Conservation (phyloP, 768 basidiomycete species). For the Termitomyces sp. region DNA sequence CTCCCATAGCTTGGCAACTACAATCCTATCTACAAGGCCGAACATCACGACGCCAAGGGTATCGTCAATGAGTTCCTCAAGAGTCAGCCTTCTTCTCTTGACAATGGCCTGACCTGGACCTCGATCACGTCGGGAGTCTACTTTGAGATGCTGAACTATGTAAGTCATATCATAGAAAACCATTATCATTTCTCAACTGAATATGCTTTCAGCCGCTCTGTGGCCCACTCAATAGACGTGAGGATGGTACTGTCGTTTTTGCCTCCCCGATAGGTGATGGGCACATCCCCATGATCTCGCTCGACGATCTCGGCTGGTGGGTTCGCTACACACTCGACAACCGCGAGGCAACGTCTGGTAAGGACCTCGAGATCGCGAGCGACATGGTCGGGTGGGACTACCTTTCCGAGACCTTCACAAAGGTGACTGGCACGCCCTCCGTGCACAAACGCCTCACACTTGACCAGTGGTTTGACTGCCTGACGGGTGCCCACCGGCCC, state of each 20-base stretch:
- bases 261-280: slow-evolving; percentile 32
- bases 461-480: slow-evolving; percentile 30
- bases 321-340: slow-evolving; percentile 36
- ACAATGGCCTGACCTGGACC: slow-evolving; percentile 31
- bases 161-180: slow-evolving; percentile 13
- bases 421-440: slow-evolving; percentile 33
- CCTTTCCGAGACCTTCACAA: slow-evolving; percentile 32
- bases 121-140: slow-evolving; percentile 36
- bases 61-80: slow-evolving; percentile 35
- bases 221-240: slow-evolving; percentile 30
- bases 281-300: slow-evolving; percentile 34
- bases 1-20: slow-evolving; percentile 16
- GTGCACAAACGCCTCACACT: slow-evolving; percentile 26
- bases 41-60: slow-evolving; percentile 40
- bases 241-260: slow-evolving; percentile 38
- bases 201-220: slow-evolving; percentile 21
- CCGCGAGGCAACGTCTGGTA: slow-evolving; percentile 29
- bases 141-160: slow-evolving; percentile 38
- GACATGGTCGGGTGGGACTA: slow-evolving; percentile 34
- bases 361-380: slow-evolving; percentile 33
- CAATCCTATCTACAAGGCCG: slow-evolving; percentile 29
- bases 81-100: slow-evolving; percentile 28
- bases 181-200: background rate
- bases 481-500: slow-evolving; percentile 24
- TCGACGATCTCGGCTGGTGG: slow-evolving; percentile 38